Percentiles rank a stretch among this genome's conserved stretches.
These are phyloP conservation scores for Fusarium sp. DNA, from an alignment of 2,329 filamentous ascomycete species.

Conservation along the genomic window DNA sequence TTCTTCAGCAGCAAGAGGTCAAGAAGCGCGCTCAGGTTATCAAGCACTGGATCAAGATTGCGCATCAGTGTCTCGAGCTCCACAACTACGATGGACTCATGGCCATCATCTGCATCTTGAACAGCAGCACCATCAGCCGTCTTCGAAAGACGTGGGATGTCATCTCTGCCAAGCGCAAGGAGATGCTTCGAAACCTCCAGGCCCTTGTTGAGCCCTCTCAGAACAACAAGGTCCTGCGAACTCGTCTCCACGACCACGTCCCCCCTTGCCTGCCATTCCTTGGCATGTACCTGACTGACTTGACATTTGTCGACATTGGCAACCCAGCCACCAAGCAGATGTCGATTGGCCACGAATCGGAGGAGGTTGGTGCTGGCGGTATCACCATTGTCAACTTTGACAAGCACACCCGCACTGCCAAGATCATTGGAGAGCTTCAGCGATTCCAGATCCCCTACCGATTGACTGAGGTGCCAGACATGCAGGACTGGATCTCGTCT, in stretches of 20 bases:
- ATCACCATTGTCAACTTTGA: conserved; percentile 95
- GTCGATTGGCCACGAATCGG: conserved; percentile 56
- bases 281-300: conserved; percentile 94
- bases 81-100: conserved; percentile 97
- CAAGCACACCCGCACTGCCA: conserved; percentile 93
- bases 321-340: conserved; percentile 88
- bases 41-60: conserved; percentile 99
- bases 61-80: conserved; percentile 84
- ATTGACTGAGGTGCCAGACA: conserved; percentile 82
- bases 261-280: conserved; percentile 95
- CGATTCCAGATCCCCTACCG: conserved; percentile 95
- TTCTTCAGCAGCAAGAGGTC: conserved; percentile 86
- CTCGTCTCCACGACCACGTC: conserved; percentile 84
- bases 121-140: conserved; percentile 89
- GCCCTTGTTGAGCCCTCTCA: conserved; percentile 88
- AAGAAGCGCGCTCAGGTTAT: conserved; percentile 92
- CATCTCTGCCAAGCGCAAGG: conserved; percentile 85
- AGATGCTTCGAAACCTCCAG: conserved; percentile 80
- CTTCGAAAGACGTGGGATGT: conserved; percentile 92
- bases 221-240: conserved; percentile 89
- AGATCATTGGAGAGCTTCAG: conserved; percentile 95
- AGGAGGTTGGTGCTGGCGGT: conserved; percentile 72
- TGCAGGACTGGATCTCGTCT: conserved; percentile 91
- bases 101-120: conserved; percentile 95
- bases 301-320: conserved; percentile 95